Percentiles rank a stretch among this genome's conserved stretches.
Conservation (phyloP, 2,329 filamentous ascomycete species). For the Pseudocercospora macadamiae region DNA sequence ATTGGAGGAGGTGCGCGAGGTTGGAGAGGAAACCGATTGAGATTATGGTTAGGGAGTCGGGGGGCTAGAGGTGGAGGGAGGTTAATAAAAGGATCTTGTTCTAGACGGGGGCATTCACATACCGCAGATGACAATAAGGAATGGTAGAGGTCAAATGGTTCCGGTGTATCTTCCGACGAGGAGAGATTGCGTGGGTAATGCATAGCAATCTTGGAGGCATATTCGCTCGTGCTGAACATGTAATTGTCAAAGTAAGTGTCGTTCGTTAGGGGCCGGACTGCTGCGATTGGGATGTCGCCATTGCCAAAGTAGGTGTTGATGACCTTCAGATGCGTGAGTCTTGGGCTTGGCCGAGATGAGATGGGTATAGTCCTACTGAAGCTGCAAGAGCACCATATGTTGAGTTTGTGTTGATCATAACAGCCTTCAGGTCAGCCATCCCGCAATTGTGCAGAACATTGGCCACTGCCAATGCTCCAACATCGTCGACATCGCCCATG, state of each 20-base stretch:
- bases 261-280: conserved; percentile 25
- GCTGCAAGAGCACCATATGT: conserved; percentile 25
- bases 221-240: conserved; percentile 20
- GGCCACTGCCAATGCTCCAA: conserved; percentile 28
- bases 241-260: conserved; percentile 23
- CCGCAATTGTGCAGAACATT: conserved; percentile 29
- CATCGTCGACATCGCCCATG: conserved; percentile 28
- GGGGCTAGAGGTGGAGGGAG: background rate
- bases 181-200: conserved; percentile 14
- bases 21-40: conserved; percentile 30
- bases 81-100: background rate
- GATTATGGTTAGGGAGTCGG: conserved; percentile 24
- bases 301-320: conserved; percentile 23
- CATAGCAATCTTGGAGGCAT: conserved; percentile 24
- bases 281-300: conserved; percentile 24
- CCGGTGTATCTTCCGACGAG: conserved; percentile 11
- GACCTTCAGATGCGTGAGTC: background rate
- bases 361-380: conserved; percentile 12
- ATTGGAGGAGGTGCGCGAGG: conserved; percentile 53
- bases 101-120: too few relatives aligned
- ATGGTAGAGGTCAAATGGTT: conserved; percentile 21
- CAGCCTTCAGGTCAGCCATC: conserved; percentile 22
- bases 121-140: conserved; percentile 12
- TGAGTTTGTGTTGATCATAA: conserved; percentile 27
- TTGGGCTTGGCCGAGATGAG: background rate